These are phyloP conservation scores for Castanospermum australe DNA, from an alignment of 306 rosid species.

Conservation along the genomic window DNA sequence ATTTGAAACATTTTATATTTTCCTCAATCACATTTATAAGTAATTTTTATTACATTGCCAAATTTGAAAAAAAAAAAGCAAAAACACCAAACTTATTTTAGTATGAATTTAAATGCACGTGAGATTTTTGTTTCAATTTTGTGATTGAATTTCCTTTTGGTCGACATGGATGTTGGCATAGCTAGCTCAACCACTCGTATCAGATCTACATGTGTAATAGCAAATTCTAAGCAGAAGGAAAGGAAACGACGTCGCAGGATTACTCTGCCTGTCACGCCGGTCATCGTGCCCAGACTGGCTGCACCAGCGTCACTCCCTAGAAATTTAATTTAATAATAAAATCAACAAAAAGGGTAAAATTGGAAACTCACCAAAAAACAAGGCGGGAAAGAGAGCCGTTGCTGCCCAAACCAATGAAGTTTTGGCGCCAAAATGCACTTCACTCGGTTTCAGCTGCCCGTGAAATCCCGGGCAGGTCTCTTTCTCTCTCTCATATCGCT, in stretches of 20 bases:
- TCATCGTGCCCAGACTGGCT: slow-evolving; percentile 36
- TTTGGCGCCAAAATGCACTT: slow-evolving; percentile 56
- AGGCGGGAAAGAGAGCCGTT: slow-evolving; percentile 99
- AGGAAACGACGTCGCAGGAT: slow-evolving; percentile 45
- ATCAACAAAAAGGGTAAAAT: slow-evolving; percentile 34
- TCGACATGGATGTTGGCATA: not conserved
- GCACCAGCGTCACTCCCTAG: slow-evolving; percentile 46
- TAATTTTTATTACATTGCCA: too few relatives aligned
- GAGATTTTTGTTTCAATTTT: too few relatives aligned
- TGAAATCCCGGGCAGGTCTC: slow-evolving; percentile 60
- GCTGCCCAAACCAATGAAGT: slow-evolving; percentile 39
- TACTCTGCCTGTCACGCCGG: not conserved
- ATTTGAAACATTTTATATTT: not conserved
- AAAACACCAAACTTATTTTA: not conserved
- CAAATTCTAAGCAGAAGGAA: too few relatives aligned
- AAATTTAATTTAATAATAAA: slow-evolving; percentile 13
- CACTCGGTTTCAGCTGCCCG: slow-evolving; percentile 74
- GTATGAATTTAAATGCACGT: not conserved
- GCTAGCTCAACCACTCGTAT: not conserved
- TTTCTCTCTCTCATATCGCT: slow-evolving; percentile 8
- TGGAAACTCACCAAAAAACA: not conserved
- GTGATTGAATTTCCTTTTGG: too few relatives aligned
- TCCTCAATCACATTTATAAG: not conserved
- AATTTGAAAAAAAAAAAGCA: not conserved
- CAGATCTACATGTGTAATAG: not conserved